These are phyloP conservation scores for Geum urbanum DNA, from an alignment of 306 rosid species.

Conservation along the genomic window DNA sequence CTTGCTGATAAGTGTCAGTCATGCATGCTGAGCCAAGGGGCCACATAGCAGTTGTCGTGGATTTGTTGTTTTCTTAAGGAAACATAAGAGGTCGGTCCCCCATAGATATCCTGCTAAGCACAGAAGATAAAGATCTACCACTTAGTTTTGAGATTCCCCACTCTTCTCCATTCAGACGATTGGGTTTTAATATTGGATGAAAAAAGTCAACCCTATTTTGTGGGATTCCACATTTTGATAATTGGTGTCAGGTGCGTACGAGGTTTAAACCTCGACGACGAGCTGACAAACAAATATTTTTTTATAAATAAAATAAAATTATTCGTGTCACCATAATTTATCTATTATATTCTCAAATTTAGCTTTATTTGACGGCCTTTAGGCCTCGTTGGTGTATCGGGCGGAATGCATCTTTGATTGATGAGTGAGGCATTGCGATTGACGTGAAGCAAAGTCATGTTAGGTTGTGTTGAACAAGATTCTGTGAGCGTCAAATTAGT, in stretches of 20 bases:
- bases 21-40: neutral
- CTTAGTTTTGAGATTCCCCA: neutral
- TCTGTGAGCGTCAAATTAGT: no score
- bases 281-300: no score
- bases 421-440: no score
- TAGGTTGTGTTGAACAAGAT: no score
- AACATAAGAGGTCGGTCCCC: neutral
- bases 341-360: no score
- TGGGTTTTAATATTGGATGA: neutral
- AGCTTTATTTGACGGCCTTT: no score
- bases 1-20: neutral
- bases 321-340: neutral
- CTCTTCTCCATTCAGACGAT: neutral
- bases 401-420: no score
- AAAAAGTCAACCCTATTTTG: no score
- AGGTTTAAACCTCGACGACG: neutral
- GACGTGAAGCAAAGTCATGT: no score
- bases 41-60: neutral
- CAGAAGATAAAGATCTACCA: neutral
- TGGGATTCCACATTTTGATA: neutral
- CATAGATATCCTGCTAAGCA: neutral
- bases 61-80: neutral
- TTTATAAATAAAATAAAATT: neutral
- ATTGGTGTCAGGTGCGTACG: neutral
- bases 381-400: no score